Base-by-base conservation (phyloP, 805 yeast species). In the Komagataella pastoris region DNA sequence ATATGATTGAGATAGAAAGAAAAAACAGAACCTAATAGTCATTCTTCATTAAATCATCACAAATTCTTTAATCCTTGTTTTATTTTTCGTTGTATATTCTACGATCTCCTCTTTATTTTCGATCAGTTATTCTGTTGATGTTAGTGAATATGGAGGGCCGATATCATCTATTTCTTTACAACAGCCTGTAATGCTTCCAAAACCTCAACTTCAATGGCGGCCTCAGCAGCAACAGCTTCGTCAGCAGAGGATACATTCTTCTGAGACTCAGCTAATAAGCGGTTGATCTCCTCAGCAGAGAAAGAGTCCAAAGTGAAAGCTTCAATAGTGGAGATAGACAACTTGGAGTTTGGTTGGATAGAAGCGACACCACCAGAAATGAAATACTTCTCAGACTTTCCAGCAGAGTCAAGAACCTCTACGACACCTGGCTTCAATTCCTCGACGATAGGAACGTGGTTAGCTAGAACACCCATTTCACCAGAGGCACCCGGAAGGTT, bases 381-480 rank as follows among this genome's bases (percentile, higher is more conserved):
- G 62, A 91, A 93, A 77, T 71, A 91, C 67, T 80, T 74, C 58
- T 85, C 70, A 62, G 85, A 85, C 17, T 18, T 18, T 55, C 78
- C 76, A 52, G 85, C 70, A 64, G 81, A 77, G 70, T 88, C 91
- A 59, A 88, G 84, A 65, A 93, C 81, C 71, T 90, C 97, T 63
- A 93, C 85, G 56, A 93, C 78, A 71, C 99, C 99, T 61, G 99
- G 96, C 65, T 83, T 80, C 68, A 93, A 82, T 78, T 93, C 96
- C 75, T 93, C 98, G 58, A 91, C 88, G 63, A 86, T 81, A 63
- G 99, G 98, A 65, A 93, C 96, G 81, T 93, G 99, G 76, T 88
- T 85, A 62, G 98, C 97, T 66, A 93, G 76, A 59, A 93, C 80
- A 87, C 99, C 99, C 72, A 91, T 80, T 67, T 87, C 95, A 69